Evolutionary conservation across 805 yeast species (phyloP).

Genomic region (Saturnispora besseyi): DNA sequence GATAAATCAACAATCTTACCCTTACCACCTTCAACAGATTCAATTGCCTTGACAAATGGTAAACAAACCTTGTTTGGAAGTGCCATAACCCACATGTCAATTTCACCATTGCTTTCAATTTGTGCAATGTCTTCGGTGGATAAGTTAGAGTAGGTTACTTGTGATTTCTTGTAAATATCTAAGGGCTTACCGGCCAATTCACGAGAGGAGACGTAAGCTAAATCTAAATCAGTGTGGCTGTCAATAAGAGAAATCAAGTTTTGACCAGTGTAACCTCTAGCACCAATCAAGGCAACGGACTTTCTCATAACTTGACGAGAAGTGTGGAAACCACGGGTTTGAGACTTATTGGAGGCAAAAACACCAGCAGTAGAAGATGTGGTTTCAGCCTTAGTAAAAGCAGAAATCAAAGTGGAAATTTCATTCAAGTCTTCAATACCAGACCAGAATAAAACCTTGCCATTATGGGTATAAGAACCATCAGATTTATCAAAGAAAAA

Average conservation of each 20-base stretch:
- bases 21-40: slow-evolving; percentile 48
- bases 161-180: slow-evolving; percentile 76
- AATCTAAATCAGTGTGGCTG: slow-evolving; percentile 77
- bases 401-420: slow-evolving; percentile 54
- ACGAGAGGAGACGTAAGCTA: slow-evolving; percentile 92
- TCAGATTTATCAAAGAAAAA: slow-evolving; percentile 92
- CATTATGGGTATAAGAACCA: slow-evolving; percentile 86
- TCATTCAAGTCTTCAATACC: slow-evolving; percentile 62
- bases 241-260: slow-evolving; percentile 82
- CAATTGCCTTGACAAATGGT: slow-evolving; percentile 77
- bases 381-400: slow-evolving; percentile 31
- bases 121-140: slow-evolving; percentile 77
- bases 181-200: slow-evolving; percentile 83
- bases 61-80: slow-evolving; percentile 95
- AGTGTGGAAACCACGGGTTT: slow-evolving; percentile 23
- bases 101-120: slow-evolving; percentile 65
- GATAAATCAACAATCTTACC: slow-evolving; percentile 86
- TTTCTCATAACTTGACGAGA: slow-evolving; percentile 11
- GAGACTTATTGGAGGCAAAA: slow-evolving; percentile 32
- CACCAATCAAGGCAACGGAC: slow-evolving; percentile 91
- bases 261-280: slow-evolving; percentile 96
- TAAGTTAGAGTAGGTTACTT: slow-evolving; percentile 74
- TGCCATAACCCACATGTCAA: slow-evolving; percentile 99
- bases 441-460: slow-evolving; percentile 90
- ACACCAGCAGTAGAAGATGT: slow-evolving; percentile 33